Evolutionary conservation across 805 yeast species (phyloP), one percentile per base, ranked within the genome.

Genomic region (Myxozyma neglecta): DNA sequence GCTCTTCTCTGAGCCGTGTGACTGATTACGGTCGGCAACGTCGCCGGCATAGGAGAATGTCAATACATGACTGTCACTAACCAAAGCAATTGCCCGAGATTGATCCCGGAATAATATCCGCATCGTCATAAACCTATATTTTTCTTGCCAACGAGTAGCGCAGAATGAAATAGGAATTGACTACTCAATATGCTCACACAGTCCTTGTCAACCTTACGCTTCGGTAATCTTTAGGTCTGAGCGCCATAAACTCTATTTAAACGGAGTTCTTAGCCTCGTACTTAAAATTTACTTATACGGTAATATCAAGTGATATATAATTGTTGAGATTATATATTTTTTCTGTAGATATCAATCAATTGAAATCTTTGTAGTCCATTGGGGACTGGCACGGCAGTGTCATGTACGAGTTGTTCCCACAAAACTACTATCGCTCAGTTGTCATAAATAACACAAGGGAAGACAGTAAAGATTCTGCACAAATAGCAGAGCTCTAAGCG

Each of bases 51-150:
- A 71, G 20, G 75, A 70, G 54, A 90, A 79, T 2, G 86, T 77
- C 63, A 90, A 76, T 0, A 86, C 89, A 70, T 79, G 81, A 32
- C 80, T 81, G 47, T 81, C 80, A 18, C 88, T 82, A 1, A 85
- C 83, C 2, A 90, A 77, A 1, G 89, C 86, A 61, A 90, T 77
- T 14, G 92, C 81, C 60, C 97, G 78, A 1, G 96, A 93, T 39
- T 79, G 73, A 60, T 81, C 83, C 60, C 88, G 84, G 59, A 87
- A 78, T 72, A 79, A 85, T 9, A 89, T 80, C 71, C 76, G 81
- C 91, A 89, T 88, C 16, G 56, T 11, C 53, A 39, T 37, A 20
- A 16, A 16, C 35, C 37, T 34, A 14, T 36, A 24, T 16, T 10
- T 16, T 36, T 44, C 44, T 32, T 20, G 10, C 10, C 20, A n/a